Evolutionary conservation across 1,284 basidiomycete genomes (phyloP), one percentile per base, ranked within the genome.

Genomic region (Ceratobasidium sp.): DNA sequence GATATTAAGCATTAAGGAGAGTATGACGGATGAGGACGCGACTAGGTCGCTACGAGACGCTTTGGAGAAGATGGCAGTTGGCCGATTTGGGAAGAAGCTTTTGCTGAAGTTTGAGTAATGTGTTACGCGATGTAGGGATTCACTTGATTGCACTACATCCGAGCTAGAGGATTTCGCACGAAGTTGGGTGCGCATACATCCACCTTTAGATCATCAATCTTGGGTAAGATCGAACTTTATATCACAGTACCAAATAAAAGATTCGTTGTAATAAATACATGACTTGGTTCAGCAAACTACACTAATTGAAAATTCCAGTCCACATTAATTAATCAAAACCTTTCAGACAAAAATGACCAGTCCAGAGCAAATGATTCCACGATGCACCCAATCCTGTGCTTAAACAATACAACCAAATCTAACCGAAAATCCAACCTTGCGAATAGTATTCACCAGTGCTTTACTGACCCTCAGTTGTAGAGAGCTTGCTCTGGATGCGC

Each of bases 21-120:
- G 83, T 33, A 84, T 88, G 28, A 88, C 87, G n/a, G 90, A 93
- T 76, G 86, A 87, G 56, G 85, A 87, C 46, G 91, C 90, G 3
- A 88, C 85, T 3, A 79, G 84, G 64, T 87, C 83, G 77, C 83
- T 95, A 40, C 84, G 86, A 78, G 85, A 87, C 20, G 83, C 88
- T 0, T 85, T 94, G 78, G 82, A 83, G 38, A 87, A 85, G 78
- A 83, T 91, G 80, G 82, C 86, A 15, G 82, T 83, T 10, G 93
- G 94, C 0, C 86, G 85, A 69, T 87, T 90, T 80, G 91, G 92
- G 12, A 94, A 90, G 86, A 95, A 95, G 84, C 85, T 93, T 13
- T 83, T 95, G 64, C 82, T 95, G 73, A 89, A 86, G 78, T 83
- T 94, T 42, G 88, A 89, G 78, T 75, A 26, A 66, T 13, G 6